A percentile compares a stretch with the other conserved stretches of the same genome.
These are phyloP conservation scores for Sphagnum fallax DNA, from an alignment of 228 moss, liverwort and hornwort species.

Conservation along the genomic window DNA sequence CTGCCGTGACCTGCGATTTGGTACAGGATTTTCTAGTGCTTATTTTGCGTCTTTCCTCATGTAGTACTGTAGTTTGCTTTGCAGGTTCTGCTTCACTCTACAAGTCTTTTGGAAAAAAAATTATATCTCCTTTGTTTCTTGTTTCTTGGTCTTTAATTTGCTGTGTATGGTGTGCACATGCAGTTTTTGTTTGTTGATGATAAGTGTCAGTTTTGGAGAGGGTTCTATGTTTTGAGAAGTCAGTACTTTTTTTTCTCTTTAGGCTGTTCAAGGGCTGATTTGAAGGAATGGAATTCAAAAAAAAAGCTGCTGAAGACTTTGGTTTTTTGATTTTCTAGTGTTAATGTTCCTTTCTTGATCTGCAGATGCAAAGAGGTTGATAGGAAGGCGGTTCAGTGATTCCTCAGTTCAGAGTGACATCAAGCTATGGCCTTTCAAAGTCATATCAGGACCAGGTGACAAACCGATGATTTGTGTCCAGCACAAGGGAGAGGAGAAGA, in stretches of 20 bases:
- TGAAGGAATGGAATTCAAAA: neutral
- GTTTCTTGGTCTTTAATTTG: no score
- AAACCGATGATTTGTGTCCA: constrained; percentile 36
- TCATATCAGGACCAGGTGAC: constrained; percentile 28
- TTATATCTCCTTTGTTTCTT: no score
- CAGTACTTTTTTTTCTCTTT: neutral
- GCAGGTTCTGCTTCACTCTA: no score
- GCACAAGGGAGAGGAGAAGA: constrained; percentile 44
- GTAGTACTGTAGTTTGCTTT: no score
- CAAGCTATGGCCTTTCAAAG: constrained; percentile 53
- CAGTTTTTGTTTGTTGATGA: no score
- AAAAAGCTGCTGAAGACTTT: no score
- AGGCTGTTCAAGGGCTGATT: neutral
- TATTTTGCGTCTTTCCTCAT: no score
- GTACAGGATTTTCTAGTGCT: no score
- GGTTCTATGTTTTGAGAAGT: neutral
- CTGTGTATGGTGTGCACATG: no score
- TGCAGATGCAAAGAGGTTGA: constrained; percentile 36
- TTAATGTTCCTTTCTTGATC: neutral
- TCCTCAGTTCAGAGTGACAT: constrained; percentile 40
- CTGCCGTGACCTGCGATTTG: no score
- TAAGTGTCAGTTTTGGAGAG: neutral
- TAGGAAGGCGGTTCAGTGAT: constrained; percentile 36
- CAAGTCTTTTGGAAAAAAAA: no score
- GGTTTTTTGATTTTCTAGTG: no score